Percentiles rank a stretch among this genome's conserved stretches.
These are phyloP conservation scores for Phyllosticta ampelicida DNA, from an alignment of 2,329 filamentous ascomycete species.

Conservation along the genomic window DNA sequence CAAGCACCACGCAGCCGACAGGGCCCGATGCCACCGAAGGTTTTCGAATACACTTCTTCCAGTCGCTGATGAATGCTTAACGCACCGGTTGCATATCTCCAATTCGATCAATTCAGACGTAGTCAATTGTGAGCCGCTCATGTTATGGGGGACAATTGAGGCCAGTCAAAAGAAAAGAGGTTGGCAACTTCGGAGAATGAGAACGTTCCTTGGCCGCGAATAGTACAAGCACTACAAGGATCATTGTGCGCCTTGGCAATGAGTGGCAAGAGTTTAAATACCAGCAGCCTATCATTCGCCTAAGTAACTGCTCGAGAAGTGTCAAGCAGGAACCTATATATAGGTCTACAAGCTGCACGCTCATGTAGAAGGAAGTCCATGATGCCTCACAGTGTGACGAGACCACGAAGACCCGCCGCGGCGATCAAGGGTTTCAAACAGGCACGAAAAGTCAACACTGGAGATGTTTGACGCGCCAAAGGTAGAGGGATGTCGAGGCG, in stretches of 20 bases:
- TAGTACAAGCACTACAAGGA: not conserved
- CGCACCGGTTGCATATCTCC: not conserved
- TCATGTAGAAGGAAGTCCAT: not conserved
- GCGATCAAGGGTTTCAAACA: not conserved
- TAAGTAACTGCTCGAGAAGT: not conserved
- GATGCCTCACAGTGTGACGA: not conserved
- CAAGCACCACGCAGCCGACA: not conserved
- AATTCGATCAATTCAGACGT: not conserved
- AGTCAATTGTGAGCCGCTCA: not conserved
- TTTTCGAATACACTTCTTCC: too few species aligned
- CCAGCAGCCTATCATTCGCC: not conserved
- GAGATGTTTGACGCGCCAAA: not conserved
- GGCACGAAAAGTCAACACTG: not conserved
- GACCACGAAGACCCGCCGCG: not conserved
- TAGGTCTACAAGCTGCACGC: not conserved
- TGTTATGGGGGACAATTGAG: not conserved
- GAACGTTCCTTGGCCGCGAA: not conserved
- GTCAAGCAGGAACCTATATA: too few species aligned
- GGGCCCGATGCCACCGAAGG: not conserved
- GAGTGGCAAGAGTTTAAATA: not conserved
- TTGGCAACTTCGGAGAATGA: not conserved
- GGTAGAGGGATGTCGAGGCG: not conserved
- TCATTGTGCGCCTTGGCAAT: not conserved
- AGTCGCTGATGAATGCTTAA: not conserved
- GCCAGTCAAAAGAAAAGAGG: not conserved